These are phyloP conservation scores for Hsuehochloa calcarea DNA, from an alignment of 176 grass and related monocot species.

Conservation along the genomic window DNA sequence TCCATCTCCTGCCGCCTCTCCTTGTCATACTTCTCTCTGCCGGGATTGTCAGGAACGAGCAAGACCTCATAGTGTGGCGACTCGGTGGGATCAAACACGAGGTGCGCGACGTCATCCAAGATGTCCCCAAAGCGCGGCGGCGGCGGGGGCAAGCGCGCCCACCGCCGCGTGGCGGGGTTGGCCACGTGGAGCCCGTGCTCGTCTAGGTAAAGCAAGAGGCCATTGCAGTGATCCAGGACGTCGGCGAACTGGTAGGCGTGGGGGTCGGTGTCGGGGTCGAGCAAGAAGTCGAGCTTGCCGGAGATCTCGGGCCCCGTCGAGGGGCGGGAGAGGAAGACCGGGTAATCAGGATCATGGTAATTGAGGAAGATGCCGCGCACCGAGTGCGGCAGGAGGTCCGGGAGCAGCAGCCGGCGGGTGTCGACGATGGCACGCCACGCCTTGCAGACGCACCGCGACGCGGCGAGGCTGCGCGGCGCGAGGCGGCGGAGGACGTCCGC, in stretches of 20 bases:
- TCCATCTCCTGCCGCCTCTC: too few relatives aligned
- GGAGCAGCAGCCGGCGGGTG: neutral
- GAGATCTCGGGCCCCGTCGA: neutral
- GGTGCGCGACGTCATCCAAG: neutral
- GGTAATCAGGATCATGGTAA: neutral
- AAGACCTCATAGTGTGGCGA: neutral
- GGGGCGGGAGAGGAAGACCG: neutral
- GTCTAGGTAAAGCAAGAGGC: neutral
- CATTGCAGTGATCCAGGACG: neutral
- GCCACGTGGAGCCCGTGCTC: neutral
- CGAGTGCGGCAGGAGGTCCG: slow-evolving; percentile 1
- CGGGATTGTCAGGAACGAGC: neutral
- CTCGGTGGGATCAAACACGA: neutral
- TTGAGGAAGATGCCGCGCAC: slow-evolving; percentile 7
- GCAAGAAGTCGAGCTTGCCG: neutral
- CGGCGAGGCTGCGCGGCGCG: neutral
- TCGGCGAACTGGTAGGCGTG: too few relatives aligned
- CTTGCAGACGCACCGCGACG: neutral
- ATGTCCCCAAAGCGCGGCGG: neutral
- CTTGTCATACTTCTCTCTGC: too few relatives aligned
- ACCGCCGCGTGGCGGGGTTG: neutral
- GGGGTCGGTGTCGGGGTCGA: too few relatives aligned
- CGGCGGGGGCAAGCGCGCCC: neutral
- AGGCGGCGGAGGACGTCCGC: slow-evolving; percentile 12
- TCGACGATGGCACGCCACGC: slow-evolving; percentile 1